Evolutionary conservation across 1,284 basidiomycete genomes (phyloP).

Genomic region (Pterulicium gracile): DNA sequence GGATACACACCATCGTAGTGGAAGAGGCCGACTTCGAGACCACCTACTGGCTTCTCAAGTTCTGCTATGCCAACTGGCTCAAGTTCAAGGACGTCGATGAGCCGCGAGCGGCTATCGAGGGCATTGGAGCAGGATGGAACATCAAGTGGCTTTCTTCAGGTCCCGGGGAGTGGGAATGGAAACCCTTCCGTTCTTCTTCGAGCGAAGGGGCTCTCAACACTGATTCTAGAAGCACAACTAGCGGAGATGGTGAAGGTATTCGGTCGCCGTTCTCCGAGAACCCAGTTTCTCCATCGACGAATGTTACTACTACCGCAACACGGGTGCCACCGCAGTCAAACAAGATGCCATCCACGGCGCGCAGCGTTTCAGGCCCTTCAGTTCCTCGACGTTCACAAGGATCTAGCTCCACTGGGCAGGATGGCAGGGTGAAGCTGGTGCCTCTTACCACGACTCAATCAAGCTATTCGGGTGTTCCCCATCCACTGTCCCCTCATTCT

Average conservation of each 20-base stretch:
- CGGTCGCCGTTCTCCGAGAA: slow-evolving; percentile 12
- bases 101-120: slow-evolving; percentile 49
- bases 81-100: slow-evolving; percentile 57
- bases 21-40: slow-evolving; percentile 79
- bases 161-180: slow-evolving; percentile 65
- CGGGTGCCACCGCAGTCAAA: neutral
- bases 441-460: slow-evolving; percentile 24
- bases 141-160: slow-evolving; percentile 40
- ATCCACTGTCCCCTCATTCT: slow-evolving; percentile 36
- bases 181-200: slow-evolving; percentile 19
- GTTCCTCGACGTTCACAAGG: slow-evolving; percentile 13
- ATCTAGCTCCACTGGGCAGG: slow-evolving; percentile 6
- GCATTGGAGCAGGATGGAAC: slow-evolving; percentile 53
- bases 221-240: slow-evolving; percentile 38
- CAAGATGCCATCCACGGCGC: slow-evolving; percentile 12
- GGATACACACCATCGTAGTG: slow-evolving; percentile 57
- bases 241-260: slow-evolving; percentile 28
- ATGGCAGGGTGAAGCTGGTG: slow-evolving; percentile 28
- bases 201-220: slow-evolving; percentile 14
- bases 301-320: slow-evolving; percentile 13
- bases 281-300: slow-evolving; percentile 10
- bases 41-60: slow-evolving; percentile 77
- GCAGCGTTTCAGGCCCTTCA: slow-evolving; percentile 10
- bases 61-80: slow-evolving; percentile 71
- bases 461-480: slow-evolving; percentile 23